Evolutionary conservation across 768 basidiomycete genomes (phyloP).

Genomic region (Pleurotus djamor): DNA sequence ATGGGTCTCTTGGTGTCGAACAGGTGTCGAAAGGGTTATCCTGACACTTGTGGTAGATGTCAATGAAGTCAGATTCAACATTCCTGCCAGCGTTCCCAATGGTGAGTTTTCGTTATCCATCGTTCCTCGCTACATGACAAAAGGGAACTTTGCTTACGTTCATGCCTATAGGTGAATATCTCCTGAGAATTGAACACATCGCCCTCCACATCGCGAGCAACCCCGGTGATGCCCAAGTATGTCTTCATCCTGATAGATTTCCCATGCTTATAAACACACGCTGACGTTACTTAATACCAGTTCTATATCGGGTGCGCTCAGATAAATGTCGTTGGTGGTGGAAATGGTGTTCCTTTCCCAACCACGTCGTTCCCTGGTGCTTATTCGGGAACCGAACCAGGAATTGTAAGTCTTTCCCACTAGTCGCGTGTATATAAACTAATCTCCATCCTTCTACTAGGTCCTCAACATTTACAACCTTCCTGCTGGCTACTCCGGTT

Average conservation of each 20-base stretch:
- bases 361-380: slow-evolving; percentile 33
- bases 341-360: slow-evolving; percentile 25
- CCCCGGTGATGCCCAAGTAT: slow-evolving; percentile 25
- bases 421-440: too few species aligned
- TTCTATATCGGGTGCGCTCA: slow-evolving; percentile 36
- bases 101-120: slow-evolving; percentile 21
- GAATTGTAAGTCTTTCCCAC: slow-evolving; percentile 23
- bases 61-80: slow-evolving; percentile 27
- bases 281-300: slow-evolving; percentile 11
- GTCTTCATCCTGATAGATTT: background rate
- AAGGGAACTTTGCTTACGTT: too few species aligned
- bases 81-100: slow-evolving; percentile 28
- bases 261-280: too few species aligned
- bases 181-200: slow-evolving; percentile 33
- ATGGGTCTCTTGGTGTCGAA: too few species aligned
- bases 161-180: slow-evolving; percentile 22
- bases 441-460: background rate
- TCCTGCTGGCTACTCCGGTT: slow-evolving; percentile 25
- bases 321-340: slow-evolving; percentile 30
- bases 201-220: slow-evolving; percentile 27
- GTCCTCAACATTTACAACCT: slow-evolving; percentile 25
- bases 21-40: too few species aligned
- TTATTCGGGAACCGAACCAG: slow-evolving; percentile 28
- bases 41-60: too few species aligned
- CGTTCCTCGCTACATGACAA: too few species aligned